Conservation (phyloP, 1,139 yeast species). For the Nakaseomyces nivariensis region DNA sequence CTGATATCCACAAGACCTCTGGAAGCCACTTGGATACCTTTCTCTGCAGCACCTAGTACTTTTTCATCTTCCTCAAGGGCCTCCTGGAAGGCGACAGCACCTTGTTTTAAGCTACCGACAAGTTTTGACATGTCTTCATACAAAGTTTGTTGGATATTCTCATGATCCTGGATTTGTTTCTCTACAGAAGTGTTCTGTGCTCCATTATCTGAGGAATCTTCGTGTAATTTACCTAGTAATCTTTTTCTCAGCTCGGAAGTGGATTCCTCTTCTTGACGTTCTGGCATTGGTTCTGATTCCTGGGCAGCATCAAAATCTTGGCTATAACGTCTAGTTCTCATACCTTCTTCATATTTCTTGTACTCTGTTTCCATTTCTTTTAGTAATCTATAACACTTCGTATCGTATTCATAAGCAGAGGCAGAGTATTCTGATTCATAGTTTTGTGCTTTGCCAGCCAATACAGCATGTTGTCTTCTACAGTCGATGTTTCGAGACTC, state of each 20-base stretch:
- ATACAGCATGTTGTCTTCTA: not conserved
- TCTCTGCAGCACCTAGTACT: constrained; percentile 33
- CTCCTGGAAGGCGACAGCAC: constrained; percentile 33
- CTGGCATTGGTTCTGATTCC: constrained; percentile 1
- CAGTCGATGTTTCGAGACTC: not conserved
- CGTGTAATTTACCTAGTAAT: constrained; percentile 19
- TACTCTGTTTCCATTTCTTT: constrained; percentile 10
- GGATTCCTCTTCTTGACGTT: constrained; percentile 17
- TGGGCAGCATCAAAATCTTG: constrained; percentile 23
- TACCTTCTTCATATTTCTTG: constrained; percentile 10
- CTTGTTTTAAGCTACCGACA: constrained; percentile 30
- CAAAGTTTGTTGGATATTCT: constrained; percentile 30
- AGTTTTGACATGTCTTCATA: constrained; percentile 32
- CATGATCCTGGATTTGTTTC: constrained; percentile 30
- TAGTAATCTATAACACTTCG: not conserved
- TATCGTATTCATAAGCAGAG: not conserved
- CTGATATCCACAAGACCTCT: constrained; percentile 26
- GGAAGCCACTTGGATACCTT: constrained; percentile 32
- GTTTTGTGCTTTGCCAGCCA: not conserved
- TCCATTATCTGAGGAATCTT: constrained; percentile 8
- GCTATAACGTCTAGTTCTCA: constrained; percentile 21
- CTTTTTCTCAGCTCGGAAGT: constrained; percentile 27
- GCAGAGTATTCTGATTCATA: not conserved
- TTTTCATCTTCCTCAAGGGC: constrained; percentile 32
- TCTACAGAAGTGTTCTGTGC: constrained; percentile 19